A percentile compares a stretch with the other conserved stretches of the same genome.
These are phyloP conservation scores for Rubia tinctorum DNA, from an alignment of 305 asterid genomes.

Conservation along the genomic window DNA sequence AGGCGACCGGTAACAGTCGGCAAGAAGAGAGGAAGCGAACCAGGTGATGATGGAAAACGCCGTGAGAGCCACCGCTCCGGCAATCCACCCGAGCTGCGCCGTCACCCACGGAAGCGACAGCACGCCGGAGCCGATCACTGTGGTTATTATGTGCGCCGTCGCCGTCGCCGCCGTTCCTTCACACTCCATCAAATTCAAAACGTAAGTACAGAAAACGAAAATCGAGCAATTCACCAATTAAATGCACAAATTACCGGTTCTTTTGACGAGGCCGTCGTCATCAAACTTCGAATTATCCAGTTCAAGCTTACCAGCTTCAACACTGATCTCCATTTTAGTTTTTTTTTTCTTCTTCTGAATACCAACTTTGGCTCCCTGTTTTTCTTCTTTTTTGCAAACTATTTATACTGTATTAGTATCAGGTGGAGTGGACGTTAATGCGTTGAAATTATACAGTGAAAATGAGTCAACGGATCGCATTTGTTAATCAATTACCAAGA, in stretches of 20 bases:
- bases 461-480: too few species aligned
- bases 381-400: too few species aligned
- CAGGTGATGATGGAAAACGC: constrained; percentile 9
- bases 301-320: constrained; percentile 19
- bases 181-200: not conserved
- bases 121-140: constrained; percentile 14
- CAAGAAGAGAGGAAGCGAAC: constrained; percentile 9
- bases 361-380: too few species aligned
- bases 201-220: not conserved
- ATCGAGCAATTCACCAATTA: not conserved
- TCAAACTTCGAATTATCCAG: constrained; percentile 36
- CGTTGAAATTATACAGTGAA: too few species aligned
- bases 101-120: constrained; percentile 16
- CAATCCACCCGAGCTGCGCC: constrained; percentile 17
- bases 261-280: constrained; percentile 54
- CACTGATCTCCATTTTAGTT: not conserved
- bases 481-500: too few species aligned
- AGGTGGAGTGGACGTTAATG: too few species aligned
- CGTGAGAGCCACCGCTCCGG: not conserved
- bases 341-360: too few species aligned
- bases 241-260: constrained; percentile 40
- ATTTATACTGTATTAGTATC: too few species aligned
- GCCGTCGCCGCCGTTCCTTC: not conserved
- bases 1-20: constrained; percentile 13
- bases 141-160: constrained; percentile 14